Conservation (phyloP, 1,139 yeast genomes). For the Meyerozyma elateridarum region DNA sequence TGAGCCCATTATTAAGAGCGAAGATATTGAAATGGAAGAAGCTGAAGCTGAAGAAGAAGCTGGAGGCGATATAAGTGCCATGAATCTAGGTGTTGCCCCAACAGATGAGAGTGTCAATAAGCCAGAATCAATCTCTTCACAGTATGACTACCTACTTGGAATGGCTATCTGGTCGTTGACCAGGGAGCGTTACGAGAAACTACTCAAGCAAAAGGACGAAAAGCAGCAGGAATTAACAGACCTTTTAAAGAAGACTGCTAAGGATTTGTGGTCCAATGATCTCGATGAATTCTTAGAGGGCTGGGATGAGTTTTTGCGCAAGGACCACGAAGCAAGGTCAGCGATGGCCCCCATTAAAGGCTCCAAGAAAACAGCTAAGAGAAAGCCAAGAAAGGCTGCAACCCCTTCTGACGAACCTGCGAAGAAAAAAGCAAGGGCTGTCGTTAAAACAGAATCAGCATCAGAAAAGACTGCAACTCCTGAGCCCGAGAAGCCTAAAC, state of each 20-base stretch:
- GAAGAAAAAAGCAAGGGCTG: constrained; percentile 11
- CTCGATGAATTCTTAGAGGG: constrained; percentile 64
- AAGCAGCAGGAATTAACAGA: constrained; percentile 69
- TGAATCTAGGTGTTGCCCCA: constrained; percentile 27
- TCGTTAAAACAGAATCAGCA: constrained; percentile 7
- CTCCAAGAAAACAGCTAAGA: constrained; percentile 24
- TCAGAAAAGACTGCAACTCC: constrained; percentile 4
- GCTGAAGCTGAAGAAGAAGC: constrained; percentile 26
- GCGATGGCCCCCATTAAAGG: constrained; percentile 26
- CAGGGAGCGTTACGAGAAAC: constrained; percentile 76
- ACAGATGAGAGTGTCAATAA: constrained; percentile 25
- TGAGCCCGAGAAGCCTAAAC: constrained; percentile 6
- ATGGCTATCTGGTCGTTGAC: constrained; percentile 96
- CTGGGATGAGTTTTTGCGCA: constrained; percentile 58
- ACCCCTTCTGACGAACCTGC: constrained; percentile 14
- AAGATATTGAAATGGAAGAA: constrained; percentile 12
- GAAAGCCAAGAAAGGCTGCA: constrained; percentile 16
- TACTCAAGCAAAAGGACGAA: constrained; percentile 65
- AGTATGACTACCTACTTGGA: constrained; percentile 72
- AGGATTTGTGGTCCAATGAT: constrained; percentile 84
- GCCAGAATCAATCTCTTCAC: constrained; percentile 45
- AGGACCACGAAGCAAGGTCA: constrained; percentile 30
- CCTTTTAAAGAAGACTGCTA: constrained; percentile 67
- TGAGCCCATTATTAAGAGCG: constrained; percentile 8
- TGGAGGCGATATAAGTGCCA: constrained; percentile 34